Base-by-base conservation (phyloP, 2,329 filamentous ascomycete genomes). In the Meredithiella fracta region DNA sequence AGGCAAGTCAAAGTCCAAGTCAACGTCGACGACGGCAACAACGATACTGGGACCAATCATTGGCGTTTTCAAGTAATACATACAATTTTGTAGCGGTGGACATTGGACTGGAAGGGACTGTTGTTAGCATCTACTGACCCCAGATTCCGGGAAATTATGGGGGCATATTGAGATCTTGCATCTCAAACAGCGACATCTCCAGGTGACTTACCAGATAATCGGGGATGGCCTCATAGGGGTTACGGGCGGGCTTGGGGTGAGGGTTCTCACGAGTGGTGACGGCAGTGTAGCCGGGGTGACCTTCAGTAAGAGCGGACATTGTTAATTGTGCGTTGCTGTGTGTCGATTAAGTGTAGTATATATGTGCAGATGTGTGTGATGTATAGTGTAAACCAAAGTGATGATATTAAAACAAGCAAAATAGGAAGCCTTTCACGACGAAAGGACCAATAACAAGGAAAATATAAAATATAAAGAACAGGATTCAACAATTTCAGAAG, bases 61-160 rank as follows among this genome's bases (percentile, higher is more conserved):
- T 34, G 47, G 23, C 22, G 29, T 51, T 11, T 17, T 51, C 8
- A 51, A 47, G 23, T 38, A 55, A 29, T 22, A 59, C 57, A 53
- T 58, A 62, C 60, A 66, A 88, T 87, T 76, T 88, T 79, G 73
- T 87, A 88, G 60, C 77, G 77, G 61, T 76, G 78, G 61, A 86
- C 76, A 65, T 80, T 80, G 70, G 72, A 76, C 57, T 59, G 26
- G 3, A 34, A 50, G 20, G 5, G 23, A 49, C 44, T 49, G 7
- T 49, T 25, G 44, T 49, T 49, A 49, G 44, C 44, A 49, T 15
- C 11, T 25, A 26, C 25, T 1, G 17, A 38, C 26, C 29, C 29
- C 31, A 44, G 34, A 31, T 37, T 49, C 44, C 31, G 40, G 38
- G 23, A 17, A n/a, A 47, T 15, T 51, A 51, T n/a, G 49, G 38